Conservation (phyloP, 352 stramenopile species). For the Globisporangium splendens region DNA sequence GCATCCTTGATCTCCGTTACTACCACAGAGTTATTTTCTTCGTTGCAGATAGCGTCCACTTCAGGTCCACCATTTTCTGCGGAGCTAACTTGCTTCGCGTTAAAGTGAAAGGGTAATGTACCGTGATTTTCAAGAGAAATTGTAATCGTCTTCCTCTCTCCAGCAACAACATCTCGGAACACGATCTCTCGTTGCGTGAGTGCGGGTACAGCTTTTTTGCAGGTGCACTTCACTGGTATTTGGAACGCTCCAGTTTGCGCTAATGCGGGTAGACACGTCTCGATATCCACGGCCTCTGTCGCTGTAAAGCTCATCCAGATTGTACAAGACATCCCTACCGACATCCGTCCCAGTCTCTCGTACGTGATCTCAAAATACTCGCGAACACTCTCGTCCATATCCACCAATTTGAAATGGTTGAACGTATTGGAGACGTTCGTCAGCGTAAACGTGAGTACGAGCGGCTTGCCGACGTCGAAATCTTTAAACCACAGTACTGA, state of each 20-base stretch:
- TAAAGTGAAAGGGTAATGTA: conserved; percentile 59
- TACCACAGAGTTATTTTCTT: not conserved
- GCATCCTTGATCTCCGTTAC: not conserved
- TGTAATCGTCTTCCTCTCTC: conserved; percentile 54
- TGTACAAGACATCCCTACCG: conserved; percentile 77
- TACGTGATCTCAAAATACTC: conserved; percentile 90
- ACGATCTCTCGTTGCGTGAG: conserved; percentile 34
- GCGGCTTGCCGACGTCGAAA: conserved; percentile 75
- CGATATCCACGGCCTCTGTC: conserved; percentile 57
- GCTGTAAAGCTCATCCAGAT: conserved; percentile 76
- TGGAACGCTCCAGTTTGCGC: conserved; percentile 75
- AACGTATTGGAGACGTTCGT: conserved; percentile 92
- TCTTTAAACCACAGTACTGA: conserved; percentile 86
- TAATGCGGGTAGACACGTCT: conserved; percentile 54
- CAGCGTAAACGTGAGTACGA: conserved; percentile 64
- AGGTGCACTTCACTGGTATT: conserved; percentile 80
- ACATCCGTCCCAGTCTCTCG: conserved; percentile 86
- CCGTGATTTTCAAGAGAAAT: conserved; percentile 72
- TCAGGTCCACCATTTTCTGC: not conserved
- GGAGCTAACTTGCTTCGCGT: conserved; percentile 13
- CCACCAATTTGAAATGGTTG: conserved; percentile 88
- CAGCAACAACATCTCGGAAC: conserved; percentile 77
- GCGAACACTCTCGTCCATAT: conserved; percentile 60
- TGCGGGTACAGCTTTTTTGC: conserved; percentile 72
- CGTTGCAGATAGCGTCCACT: conserved; percentile 6